Evolutionary conservation across 306 rosid genomes (phyloP).

Genomic region (Cicer arietinum): DNA sequence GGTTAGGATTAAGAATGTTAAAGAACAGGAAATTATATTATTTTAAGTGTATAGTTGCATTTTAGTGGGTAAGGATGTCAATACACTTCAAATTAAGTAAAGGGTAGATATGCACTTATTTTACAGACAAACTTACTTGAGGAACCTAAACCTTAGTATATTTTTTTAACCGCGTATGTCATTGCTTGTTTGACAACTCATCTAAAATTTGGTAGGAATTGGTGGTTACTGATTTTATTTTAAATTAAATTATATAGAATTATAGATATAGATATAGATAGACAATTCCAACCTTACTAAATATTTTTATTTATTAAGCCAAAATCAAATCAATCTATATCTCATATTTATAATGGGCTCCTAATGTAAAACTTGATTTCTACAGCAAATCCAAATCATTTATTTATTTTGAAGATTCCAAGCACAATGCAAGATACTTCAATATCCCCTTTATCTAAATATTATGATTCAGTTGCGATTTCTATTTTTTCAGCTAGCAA

Average conservation of each 20-base stretch:
- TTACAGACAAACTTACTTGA: slow-evolving; percentile 10
- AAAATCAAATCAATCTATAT: neutral
- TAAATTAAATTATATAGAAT: neutral
- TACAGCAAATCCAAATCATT: slow-evolving; percentile 23
- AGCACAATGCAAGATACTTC: slow-evolving; percentile 5
- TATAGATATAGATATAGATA: slow-evolving; percentile 7
- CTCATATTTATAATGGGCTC: slow-evolving; percentile 2
- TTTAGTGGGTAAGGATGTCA: slow-evolving; percentile 10
- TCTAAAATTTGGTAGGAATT: neutral
- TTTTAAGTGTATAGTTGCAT: slow-evolving; percentile 1
- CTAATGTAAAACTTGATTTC: neutral
- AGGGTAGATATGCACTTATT: slow-evolving; percentile 4
- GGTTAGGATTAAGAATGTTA: slow-evolving; percentile 27
- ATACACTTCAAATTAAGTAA: slow-evolving; percentile 16
- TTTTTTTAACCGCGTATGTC: neutral
- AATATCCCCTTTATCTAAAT: neutral
- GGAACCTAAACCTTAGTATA: neutral
- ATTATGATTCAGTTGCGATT: slow-evolving; percentile 14
- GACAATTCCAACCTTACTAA: neutral
- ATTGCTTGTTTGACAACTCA: slow-evolving; percentile 10
- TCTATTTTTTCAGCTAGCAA: slow-evolving; percentile 2
- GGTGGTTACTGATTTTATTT: slow-evolving; percentile 15
- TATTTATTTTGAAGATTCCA: neutral
- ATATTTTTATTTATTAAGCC: slow-evolving; percentile 6
- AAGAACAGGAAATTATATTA: neutral